A percentile compares a stretch with the other conserved stretches of the same genome.
Evolutionary conservation across 345 rosid genomes (phyloP).

Genomic region (Citrus australasica): DNA sequence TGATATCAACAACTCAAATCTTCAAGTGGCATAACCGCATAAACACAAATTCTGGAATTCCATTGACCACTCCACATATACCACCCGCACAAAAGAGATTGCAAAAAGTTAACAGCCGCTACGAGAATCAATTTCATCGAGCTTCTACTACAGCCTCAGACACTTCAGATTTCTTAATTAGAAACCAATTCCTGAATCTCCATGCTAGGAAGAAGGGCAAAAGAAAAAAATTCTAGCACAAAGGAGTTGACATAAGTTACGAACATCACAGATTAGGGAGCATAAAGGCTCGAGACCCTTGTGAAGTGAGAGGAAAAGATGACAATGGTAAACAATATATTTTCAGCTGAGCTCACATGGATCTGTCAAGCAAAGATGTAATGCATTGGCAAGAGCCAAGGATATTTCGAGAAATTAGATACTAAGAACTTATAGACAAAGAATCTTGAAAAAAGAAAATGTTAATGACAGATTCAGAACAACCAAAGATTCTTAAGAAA

Average conservation of each 20-base stretch:
- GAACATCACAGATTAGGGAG: no score
- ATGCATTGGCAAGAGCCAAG: background rate
- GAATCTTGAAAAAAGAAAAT: no score
- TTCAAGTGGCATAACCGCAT: background rate
- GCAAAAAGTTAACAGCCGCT: background rate
- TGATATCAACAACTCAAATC: background rate
- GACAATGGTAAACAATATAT: background rate
- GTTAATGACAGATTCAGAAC: no score
- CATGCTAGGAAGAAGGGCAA: background rate
- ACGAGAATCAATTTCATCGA: background rate
- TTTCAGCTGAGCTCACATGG: background rate
- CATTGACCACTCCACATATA: background rate
- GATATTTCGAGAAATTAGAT: no score
- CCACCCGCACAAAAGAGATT: background rate
- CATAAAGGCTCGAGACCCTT: background rate
- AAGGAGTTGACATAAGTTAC: background rate
- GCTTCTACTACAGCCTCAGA: background rate
- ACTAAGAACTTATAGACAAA: no score
- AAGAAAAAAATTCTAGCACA: background rate
- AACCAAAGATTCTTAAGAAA: background rate
- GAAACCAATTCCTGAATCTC: background rate
- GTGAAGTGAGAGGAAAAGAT: background rate
- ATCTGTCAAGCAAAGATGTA: background rate
- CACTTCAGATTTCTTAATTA: background rate
- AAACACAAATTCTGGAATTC: no score